Evolutionary conservation across 2,329 filamentous ascomycete species (phyloP), one percentile per base, ranked within the genome.

Genomic region (Cercospora canescens): DNA sequence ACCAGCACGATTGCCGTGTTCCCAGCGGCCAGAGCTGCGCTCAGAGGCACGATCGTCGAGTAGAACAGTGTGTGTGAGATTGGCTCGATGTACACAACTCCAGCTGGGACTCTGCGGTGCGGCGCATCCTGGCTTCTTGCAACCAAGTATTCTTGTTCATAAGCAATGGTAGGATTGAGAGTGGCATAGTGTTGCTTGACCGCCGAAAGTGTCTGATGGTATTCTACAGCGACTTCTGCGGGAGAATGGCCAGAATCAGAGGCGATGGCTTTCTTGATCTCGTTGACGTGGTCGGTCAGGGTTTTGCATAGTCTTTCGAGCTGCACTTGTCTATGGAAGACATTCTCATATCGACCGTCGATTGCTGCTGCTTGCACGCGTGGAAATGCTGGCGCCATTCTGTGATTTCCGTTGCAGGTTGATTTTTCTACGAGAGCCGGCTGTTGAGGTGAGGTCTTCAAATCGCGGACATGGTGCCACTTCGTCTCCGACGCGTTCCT

Each of bases 1-100:
- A 85, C 83, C 76, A 85, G 81, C 11, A 86, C 54, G 34, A 82
- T 76, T 3, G 85, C 77, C 69, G 83, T 86, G 64, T 85, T 86
- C 0, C 84, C 85, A 12, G 83, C 82, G 1, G 81, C 80, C 32
- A 86, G 69, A 7, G 84, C 83, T 4, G 83, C 80, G 35, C 78
- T 79, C 41, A 86, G 59, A 0, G 83, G 79, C 3, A 75, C 76
- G 18, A 85, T 69, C 1, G 80, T 70, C 0, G 81, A 83, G 67
- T 81, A 86, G 65, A 87, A 81, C 8, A 82, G 74, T 0, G 81
- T 85, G 72, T 87, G 81, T 6, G 66, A 74, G 9, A 77, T 75
- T 1, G 84, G 83, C 57, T 83, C 79, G 58, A 87, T 82, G 52
- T 83, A 83, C 1, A 82, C 79, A 60, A 83, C 76, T 2, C 82